These are phyloP conservation scores for Fusarium ramigenum DNA, from an alignment of 2,329 filamentous ascomycete species.

Conservation along the genomic window DNA sequence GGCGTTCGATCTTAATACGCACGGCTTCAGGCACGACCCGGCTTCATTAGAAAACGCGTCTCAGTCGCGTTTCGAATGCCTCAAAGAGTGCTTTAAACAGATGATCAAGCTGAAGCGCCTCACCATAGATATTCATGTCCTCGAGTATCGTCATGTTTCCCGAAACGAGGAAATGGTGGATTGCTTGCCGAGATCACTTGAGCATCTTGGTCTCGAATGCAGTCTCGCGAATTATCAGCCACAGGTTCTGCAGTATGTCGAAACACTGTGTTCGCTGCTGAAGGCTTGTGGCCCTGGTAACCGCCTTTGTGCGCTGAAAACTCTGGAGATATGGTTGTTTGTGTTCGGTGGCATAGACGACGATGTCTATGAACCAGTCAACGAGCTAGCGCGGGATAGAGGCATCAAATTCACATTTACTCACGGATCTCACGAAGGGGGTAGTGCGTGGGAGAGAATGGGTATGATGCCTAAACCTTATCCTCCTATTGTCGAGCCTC, in stretches of 20 bases:
- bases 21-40: neutral
- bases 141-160: accelerated
- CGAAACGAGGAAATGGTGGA: neutral
- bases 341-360: neutral
- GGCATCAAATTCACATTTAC: neutral
- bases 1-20: neutral
- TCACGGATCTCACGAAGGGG: accelerated
- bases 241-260: accelerated
- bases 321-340: neutral
- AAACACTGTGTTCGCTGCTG: neutral
- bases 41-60: neutral
- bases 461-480: neutral
- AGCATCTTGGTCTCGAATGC: neutral
- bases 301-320: neutral
- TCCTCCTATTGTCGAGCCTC: neutral
- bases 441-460: neutral
- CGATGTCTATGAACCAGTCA: accelerated
- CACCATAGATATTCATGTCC: neutral
- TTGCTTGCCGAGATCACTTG: neutral
- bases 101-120: neutral
- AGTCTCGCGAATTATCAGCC: neutral
- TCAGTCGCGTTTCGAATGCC: neutral
- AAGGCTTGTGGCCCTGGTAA: neutral
- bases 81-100: neutral
- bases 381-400: accelerated